Base-by-base conservation (phyloP, 352 stramenopile species). In the Phytopythium litorale region DNA sequence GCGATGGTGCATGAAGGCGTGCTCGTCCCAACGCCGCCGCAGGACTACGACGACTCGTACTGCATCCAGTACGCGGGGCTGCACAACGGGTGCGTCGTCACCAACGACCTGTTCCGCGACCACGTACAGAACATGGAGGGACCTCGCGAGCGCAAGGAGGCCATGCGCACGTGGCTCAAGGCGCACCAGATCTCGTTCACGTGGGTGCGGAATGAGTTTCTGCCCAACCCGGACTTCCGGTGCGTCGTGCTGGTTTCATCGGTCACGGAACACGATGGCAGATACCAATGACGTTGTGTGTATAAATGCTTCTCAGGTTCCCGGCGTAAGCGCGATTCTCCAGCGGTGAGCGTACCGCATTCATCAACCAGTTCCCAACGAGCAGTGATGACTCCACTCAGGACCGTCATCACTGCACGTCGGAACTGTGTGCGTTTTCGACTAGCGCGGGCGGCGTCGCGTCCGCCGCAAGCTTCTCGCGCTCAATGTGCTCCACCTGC, bases 11-110 rank as follows among this genome's bases (percentile, higher is more conserved):
- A 88, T 13, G 71, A 89, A 52, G 87, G 88, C 2, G 61, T 91
- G 7, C 43, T 97, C 21, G 74, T 97, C 49, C 78, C 84, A 4
- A 97, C 88, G 12, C 88, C 88, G 5, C 70, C 87, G 15, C 86
- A 94, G 50, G 88, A 97, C 64, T 97, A 95, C 64, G 88, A 97
- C 66, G 88, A 97, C 63, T 87, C 85, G 45, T 97, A 97, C 71
- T 94, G 87, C 76, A 97, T 97, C 67, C 83, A 91, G 54, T 97
- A 97, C 63, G 85, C 86, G 38, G 78, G 78, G 13, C 69, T 79
- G 35, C 75, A 96, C 49, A 67, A 88, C 50, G 84, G 82, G 56
- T 90, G 81, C 50, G 72, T 96, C 21, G 82, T 96, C 38, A 96
- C 84, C n/a, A 96, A 96, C 60, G 88, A 96, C 52, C 70, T 94